A percentile compares a stretch with the other conserved stretches of the same genome.
These are phyloP conservation scores for Amesomyces nigricolor DNA, from an alignment of 2,329 filamentous ascomycete species.

Conservation along the genomic window DNA sequence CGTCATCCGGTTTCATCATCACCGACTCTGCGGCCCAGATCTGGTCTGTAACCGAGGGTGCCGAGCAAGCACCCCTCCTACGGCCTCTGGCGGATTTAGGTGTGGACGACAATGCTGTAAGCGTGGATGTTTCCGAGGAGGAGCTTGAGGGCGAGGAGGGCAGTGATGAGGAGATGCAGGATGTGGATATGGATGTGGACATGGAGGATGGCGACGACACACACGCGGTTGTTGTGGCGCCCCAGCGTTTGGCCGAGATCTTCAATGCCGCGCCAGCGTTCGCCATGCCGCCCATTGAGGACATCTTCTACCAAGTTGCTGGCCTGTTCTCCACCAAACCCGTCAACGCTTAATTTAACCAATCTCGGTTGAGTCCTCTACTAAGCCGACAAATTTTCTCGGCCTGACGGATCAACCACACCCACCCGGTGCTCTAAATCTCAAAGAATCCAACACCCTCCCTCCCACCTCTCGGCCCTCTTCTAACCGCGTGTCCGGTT, in stretches of 20 bases:
- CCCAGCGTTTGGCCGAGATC: constrained; percentile 62
- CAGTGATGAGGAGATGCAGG: constrained; percentile 38
- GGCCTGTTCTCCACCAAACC: constrained; percentile 57
- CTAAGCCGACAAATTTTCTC: neutral
- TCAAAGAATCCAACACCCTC: too few relatives aligned
- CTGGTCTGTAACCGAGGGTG: constrained; percentile 55
- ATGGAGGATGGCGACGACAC: constrained; percentile 36
- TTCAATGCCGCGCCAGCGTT: constrained; percentile 66
- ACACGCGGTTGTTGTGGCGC: constrained; percentile 56
- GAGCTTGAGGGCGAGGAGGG: constrained; percentile 39
- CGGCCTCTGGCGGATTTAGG: constrained; percentile 51
- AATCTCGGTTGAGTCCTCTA: neutral
- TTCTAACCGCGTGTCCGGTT: too few relatives aligned
- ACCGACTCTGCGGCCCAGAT: constrained; percentile 73
- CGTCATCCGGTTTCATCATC: constrained; percentile 65
- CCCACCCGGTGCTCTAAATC: neutral
- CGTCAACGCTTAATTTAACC: constrained; percentile 11
- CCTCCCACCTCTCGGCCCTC: too few relatives aligned
- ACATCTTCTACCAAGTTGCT: constrained; percentile 69
- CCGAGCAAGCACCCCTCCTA: constrained; percentile 48
- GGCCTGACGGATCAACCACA: neutral
- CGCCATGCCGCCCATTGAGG: constrained; percentile 64
- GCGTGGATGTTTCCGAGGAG: constrained; percentile 24
- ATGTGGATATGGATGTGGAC: constrained; percentile 30
- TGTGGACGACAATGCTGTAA: constrained; percentile 32